These are phyloP conservation scores for Solanum hybrid DNA, from an alignment of 305 asterid species.

Conservation along the genomic window DNA sequence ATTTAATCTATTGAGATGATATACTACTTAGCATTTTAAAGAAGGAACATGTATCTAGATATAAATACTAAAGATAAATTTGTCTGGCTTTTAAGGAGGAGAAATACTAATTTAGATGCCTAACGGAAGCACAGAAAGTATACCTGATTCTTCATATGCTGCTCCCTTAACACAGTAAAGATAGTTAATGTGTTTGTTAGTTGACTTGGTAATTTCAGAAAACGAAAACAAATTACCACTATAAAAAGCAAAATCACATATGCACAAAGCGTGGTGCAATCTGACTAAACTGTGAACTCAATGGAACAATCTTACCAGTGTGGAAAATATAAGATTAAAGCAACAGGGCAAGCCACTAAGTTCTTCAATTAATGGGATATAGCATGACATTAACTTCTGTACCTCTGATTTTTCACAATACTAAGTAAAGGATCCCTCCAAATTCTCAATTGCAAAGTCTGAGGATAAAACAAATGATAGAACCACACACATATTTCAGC, in stretches of 20 bases:
- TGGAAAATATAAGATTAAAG: neutral
- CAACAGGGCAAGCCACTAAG: neutral
- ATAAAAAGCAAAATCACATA: neutral
- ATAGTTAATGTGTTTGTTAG: neutral
- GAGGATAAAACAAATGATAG: constrained; percentile 39
- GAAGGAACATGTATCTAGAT: neutral
- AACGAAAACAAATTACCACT: neutral
- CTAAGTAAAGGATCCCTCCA: constrained; percentile 44
- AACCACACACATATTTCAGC: constrained; percentile 47
- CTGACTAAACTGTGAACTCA: neutral
- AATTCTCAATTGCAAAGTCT: constrained; percentile 51
- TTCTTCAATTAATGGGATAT: constrained; percentile 1
- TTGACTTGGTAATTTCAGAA: neutral
- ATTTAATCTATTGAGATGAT: neutral
- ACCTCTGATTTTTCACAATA: constrained; percentile 54
- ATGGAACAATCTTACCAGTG: neutral
- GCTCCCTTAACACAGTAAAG: neutral
- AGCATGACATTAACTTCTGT: constrained; percentile 24
- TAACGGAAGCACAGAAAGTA: neutral
- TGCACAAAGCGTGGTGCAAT: neutral
- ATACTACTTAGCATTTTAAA: neutral
- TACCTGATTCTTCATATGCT: neutral
- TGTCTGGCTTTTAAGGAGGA: neutral
- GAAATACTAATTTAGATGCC: neutral
- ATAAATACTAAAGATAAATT: neutral